Evolutionary conservation across 306 rosid species (phyloP).

Genomic region (Astragalus glycyphyllos): DNA sequence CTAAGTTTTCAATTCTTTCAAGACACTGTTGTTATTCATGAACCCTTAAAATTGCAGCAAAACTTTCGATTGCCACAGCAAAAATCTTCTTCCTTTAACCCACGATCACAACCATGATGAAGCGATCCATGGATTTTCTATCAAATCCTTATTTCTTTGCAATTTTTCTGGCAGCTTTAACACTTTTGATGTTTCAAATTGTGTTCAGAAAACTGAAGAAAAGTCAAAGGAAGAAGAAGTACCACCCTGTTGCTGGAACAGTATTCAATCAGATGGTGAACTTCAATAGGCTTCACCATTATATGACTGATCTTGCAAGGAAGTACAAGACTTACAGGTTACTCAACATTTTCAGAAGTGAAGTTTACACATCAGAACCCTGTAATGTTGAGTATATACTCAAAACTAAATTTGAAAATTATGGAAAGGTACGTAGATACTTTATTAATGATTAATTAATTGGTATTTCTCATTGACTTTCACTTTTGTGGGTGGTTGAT

Average conservation of each 20-base stretch:
- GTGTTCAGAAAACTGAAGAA: constrained; percentile 39
- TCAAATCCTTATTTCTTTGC: constrained; percentile 46
- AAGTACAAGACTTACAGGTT: constrained; percentile 79
- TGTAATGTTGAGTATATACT: constrained; percentile 79
- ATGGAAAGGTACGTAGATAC: constrained; percentile 75
- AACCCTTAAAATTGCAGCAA: too few species aligned
- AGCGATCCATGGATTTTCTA: constrained; percentile 44
- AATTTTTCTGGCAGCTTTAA: constrained; percentile 43
- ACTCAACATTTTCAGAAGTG: constrained; percentile 59
- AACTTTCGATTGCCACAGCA: too few species aligned
- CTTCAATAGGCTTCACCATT: constrained; percentile 74
- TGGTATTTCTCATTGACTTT: neutral
- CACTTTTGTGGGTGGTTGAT: neutral
- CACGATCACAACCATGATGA: neutral
- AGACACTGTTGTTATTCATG: too few species aligned
- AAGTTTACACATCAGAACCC: constrained; percentile 79
- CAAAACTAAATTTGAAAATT: constrained; percentile 77
- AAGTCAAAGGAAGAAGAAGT: constrained; percentile 55
- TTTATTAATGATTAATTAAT: neutral
- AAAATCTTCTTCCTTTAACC: too few species aligned
- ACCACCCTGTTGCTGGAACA: constrained; percentile 78
- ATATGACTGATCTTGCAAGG: constrained; percentile 79
- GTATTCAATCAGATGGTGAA: constrained; percentile 66
- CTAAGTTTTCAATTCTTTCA: too few species aligned
- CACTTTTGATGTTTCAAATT: constrained; percentile 39